Evolutionary conservation across 176 grass and related monocot species (phyloP).

Genomic region (Raddia guianensis): DNA sequence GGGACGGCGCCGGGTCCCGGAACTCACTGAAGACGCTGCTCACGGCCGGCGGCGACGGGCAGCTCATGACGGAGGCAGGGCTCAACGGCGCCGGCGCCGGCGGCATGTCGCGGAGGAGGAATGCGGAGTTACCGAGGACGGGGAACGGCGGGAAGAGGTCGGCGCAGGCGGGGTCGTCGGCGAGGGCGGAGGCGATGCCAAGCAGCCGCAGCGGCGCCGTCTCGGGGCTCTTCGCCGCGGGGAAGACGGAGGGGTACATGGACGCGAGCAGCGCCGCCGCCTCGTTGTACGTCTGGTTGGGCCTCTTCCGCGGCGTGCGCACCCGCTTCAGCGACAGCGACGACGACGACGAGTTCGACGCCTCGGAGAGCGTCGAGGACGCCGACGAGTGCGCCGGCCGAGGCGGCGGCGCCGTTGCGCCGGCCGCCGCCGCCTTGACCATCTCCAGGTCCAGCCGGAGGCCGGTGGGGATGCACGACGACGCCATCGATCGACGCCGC

Average conservation of each 20-base stretch:
- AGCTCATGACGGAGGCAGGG: slow-evolving; percentile 22
- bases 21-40: slow-evolving; percentile 58
- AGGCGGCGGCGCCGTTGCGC: not conserved
- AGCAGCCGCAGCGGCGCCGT: slow-evolving; percentile 35
- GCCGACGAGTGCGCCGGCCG: slow-evolving; percentile 47
- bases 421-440: slow-evolving; percentile 49
- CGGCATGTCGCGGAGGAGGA: slow-evolving; percentile 59
- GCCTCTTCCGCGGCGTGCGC: slow-evolving; percentile 77
- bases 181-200: slow-evolving; percentile 53
- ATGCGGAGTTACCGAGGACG: slow-evolving; percentile 60
- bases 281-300: slow-evolving; percentile 93
- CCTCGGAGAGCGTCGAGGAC: slow-evolving; percentile 62
- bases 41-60: slow-evolving; percentile 46
- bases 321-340: slow-evolving; percentile 78
- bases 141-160: slow-evolving; percentile 88
- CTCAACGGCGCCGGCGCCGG: slow-evolving; percentile 22
- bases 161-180: slow-evolving; percentile 47
- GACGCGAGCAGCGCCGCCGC: slow-evolving; percentile 87
- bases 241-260: slow-evolving; percentile 84
- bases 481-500: slow-evolving; percentile 50
- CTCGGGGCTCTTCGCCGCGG: slow-evolving; percentile 22
- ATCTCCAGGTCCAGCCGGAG: slow-evolving; percentile 81
- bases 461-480: slow-evolving; percentile 70
- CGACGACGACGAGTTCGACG: slow-evolving; percentile 51
- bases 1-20: slow-evolving; percentile 41